Evolutionary conservation across 257 asterid species (phyloP).

Genomic region (Solanum gracilifrons): DNA sequence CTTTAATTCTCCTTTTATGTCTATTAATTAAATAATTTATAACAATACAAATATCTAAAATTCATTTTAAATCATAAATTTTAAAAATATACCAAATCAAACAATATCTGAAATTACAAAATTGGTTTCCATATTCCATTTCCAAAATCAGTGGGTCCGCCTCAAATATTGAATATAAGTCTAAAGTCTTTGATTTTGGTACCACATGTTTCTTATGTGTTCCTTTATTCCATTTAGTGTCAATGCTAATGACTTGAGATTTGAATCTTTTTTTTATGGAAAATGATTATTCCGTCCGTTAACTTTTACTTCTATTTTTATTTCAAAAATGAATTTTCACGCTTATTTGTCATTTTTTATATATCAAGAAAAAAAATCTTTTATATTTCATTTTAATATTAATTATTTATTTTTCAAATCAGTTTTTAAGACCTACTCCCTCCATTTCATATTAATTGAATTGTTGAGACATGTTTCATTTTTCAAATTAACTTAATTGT

Average conservation of each 20-base stretch:
- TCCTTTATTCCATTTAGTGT: background rate
- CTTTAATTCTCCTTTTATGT: background rate
- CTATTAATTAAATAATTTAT: background rate
- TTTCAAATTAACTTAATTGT: too few species aligned
- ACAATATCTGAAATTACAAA: background rate
- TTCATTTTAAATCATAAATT: background rate
- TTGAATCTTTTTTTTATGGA: background rate
- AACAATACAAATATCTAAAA: background rate
- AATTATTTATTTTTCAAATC: too few species aligned
- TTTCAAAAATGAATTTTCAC: background rate
- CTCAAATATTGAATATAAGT: background rate
- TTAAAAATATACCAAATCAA: background rate
- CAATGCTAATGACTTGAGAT: background rate
- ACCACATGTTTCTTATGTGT: background rate
- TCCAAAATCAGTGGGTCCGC: background rate
- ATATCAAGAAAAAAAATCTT: too few species aligned
- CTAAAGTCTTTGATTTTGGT: background rate
- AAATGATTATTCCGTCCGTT: background rate
- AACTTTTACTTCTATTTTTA: background rate
- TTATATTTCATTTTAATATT: too few species aligned
- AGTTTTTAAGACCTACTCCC: too few species aligned
- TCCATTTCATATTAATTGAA: too few species aligned
- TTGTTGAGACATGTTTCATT: too few species aligned
- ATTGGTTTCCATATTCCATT: background rate
- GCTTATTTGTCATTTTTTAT: too few species aligned